Evolutionary conservation across 1,139 yeast genomes (phyloP), one percentile per base, ranked within the genome.

Genomic region (Barnettozyma hawaiiensis): DNA sequence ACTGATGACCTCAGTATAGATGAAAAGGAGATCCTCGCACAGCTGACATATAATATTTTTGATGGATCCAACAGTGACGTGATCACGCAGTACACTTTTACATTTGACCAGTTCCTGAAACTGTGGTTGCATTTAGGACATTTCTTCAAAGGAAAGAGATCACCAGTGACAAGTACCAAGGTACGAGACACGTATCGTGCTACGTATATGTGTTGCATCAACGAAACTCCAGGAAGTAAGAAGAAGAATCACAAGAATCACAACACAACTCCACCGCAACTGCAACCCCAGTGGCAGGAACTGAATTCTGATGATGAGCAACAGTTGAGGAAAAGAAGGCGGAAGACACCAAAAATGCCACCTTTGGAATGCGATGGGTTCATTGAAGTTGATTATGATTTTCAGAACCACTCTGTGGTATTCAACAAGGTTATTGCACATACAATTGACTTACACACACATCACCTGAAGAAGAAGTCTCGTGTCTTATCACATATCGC

Each of bases 401-500:
- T 31, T 11, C 11, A 20, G 5, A 12, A 7, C 10, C 35, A n/a
- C 6, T n/a, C 24, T 16, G 35, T 31, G 14, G 23, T 18, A n/a
- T 31, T 31, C 26, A 31, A 19, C 16, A 31, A 31, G 16, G 35
- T 31, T 12, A 11, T 31, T 9, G 35, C 23, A 7, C 35, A 31
- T 20, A 19, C 14, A 19, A n/a, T 20, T 12, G 35, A 18, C 15
- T 16, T 31, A 2, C 23, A 24, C 15, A 31, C 35, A 3, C 35
- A 31, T n/a, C 35, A 31, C 16, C 5, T 31, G 35, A 31, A 31
- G 24, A 31, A 31, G 24, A 31, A 31, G 24, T 31, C 35, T 4
- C 22, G 35, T 14, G 20, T 31, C 3, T n/a, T 31, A 9, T n/a
- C 15, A 6, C 22, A 20, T 20, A 20, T 20, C 5, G 35, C 35